Evolutionary conservation across 164 flowering plant genomes (phyloP).

Genomic region (Kingdonia uniflora): DNA sequence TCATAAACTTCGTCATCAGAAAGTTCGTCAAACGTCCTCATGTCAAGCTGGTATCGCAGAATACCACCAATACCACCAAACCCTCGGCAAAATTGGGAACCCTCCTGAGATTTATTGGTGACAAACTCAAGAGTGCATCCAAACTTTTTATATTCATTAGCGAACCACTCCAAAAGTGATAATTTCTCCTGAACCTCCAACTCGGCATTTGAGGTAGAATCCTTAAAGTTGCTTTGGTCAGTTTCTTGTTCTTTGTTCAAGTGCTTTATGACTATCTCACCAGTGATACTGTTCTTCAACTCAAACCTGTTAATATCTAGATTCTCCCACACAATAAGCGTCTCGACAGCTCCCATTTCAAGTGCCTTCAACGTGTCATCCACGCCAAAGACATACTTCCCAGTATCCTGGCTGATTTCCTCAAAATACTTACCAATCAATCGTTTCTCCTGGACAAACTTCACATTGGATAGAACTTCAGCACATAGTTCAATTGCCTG

Average conservation of each 20-base stretch:
- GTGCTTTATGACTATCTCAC: not conserved
- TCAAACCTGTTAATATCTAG: slow-evolving; percentile 1
- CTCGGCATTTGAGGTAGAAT: not conserved
- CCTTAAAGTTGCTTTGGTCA: not conserved
- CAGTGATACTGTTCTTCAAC: slow-evolving; percentile 3
- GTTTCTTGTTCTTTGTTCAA: not conserved
- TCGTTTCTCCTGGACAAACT: slow-evolving; percentile 5
- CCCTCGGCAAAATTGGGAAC: slow-evolving; percentile 2
- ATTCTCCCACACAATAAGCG: slow-evolving; percentile 6
- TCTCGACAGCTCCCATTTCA: slow-evolving; percentile 6
- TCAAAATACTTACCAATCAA: slow-evolving; percentile 1
- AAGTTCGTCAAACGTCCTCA: slow-evolving; percentile 2
- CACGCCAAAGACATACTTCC: not conserved
- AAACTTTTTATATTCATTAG: not conserved
- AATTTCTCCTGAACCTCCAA: slow-evolving; percentile 3
- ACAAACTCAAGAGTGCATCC: slow-evolving; percentile 5
- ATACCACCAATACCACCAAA: slow-evolving; percentile 4
- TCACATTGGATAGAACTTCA: slow-evolving; percentile 2
- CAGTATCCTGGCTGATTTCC: slow-evolving; percentile 4
- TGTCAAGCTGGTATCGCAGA: slow-evolving; percentile 4
- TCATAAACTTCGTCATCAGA: not conserved
- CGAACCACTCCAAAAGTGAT: slow-evolving; percentile 1
- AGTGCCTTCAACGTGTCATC: slow-evolving; percentile 5
- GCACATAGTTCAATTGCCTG: slow-evolving; percentile 1
- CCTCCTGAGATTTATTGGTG: slow-evolving; percentile 3